These are phyloP conservation scores for Thuidium tamariscinum DNA, from an alignment of 225 moss, liverwort and hornwort species.

Conservation along the genomic window DNA sequence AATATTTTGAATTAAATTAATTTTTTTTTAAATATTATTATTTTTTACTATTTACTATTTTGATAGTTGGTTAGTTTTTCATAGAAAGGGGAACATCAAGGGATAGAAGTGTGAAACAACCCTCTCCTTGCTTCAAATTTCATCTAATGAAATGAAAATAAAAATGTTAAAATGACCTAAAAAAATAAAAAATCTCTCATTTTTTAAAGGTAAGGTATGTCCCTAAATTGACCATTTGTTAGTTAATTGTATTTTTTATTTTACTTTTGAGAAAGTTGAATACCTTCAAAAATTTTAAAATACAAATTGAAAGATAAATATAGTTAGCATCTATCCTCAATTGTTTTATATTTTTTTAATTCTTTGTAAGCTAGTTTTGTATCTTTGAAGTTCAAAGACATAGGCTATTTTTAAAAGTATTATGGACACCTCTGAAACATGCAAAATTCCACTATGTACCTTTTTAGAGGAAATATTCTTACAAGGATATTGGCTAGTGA, in stretches of 20 bases:
- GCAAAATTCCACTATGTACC: neutral
- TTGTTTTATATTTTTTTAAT: neutral
- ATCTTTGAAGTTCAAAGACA: neutral
- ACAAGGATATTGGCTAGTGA: rapidly evolving
- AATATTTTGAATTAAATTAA: too few species aligned
- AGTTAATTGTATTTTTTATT: rapidly evolving
- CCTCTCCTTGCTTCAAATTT: too few species aligned
- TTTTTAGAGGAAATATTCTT: neutral
- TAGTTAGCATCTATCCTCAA: rapidly evolving
- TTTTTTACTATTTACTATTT: too few species aligned
- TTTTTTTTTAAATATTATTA: too few species aligned
- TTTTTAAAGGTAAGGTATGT: neutral
- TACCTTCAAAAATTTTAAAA: neutral
- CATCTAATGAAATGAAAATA: neutral
- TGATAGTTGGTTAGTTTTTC: too few species aligned
- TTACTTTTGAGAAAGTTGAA: rapidly evolving
- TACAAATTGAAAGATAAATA: neutral
- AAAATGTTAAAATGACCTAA: neutral
- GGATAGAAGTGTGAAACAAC: too few species aligned
- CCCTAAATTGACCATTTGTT: neutral
- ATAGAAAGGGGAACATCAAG: too few species aligned
- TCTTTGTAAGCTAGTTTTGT: too few species aligned
- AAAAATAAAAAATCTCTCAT: too few species aligned
- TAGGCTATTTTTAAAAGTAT: rapidly evolving
- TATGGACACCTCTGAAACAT: neutral